Conservation (phyloP, 805 yeast species). For the Spathaspora hagerdaliae region DNA sequence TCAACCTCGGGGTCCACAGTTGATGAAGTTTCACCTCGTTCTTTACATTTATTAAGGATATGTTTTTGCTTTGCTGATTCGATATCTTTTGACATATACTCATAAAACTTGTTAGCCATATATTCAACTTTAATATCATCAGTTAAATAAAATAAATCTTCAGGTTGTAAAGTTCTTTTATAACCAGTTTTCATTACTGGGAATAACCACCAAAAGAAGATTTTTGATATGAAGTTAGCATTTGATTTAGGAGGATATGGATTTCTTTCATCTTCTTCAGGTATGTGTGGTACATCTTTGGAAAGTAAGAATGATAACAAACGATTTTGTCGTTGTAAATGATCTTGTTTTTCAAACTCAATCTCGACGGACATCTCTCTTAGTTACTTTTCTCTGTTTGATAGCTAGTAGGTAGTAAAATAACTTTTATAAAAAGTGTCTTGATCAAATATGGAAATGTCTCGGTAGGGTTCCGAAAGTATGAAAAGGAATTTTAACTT, state of each 20-base stretch:
- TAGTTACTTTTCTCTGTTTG: too few species aligned
- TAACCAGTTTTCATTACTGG: constrained; percentile 67
- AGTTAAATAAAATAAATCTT: constrained; percentile 48
- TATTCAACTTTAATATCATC: constrained; percentile 31
- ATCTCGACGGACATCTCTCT: too few species aligned
- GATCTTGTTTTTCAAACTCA: constrained; percentile 6
- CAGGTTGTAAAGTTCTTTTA: constrained; percentile 63
- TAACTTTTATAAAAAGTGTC: too few species aligned
- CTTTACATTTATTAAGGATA: constrained; percentile 21
- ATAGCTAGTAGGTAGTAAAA: too few species aligned
- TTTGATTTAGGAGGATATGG: constrained; percentile 37
- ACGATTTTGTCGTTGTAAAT: constrained; percentile 26
- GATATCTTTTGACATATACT: constrained; percentile 16
- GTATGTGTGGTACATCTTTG: constrained; percentile 49
- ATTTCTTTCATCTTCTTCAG: constrained; percentile 46
- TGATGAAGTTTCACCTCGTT: constrained; percentile 20
- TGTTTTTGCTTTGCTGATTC: constrained; percentile 19
- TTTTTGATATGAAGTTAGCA: constrained; percentile 36
- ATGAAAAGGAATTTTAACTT: too few species aligned
- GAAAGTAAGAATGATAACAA: constrained; percentile 29
- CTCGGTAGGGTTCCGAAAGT: too few species aligned
- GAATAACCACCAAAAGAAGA: constrained; percentile 64
- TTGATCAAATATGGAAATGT: too few species aligned
- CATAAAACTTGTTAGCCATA: constrained; percentile 25
- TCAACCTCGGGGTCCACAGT: constrained; percentile 21